Conservation (phyloP, 2,329 filamentous ascomycete species). For the Ilyonectria mors-panacis region DNA sequence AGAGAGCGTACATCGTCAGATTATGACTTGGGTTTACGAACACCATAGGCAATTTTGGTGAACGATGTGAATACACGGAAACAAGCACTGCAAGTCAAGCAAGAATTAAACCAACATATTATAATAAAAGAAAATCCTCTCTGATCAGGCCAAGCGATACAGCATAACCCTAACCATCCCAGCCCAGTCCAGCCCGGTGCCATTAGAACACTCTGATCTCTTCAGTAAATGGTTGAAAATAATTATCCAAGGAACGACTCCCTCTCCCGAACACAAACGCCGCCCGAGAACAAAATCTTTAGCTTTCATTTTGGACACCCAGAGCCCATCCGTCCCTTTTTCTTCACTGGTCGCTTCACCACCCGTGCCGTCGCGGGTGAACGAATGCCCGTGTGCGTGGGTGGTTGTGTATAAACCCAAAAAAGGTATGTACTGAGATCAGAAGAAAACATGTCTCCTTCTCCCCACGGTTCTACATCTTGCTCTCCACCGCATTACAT, state of each 20-base stretch:
- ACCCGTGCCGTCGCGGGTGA: background rate
- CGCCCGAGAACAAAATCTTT: conserved; percentile 32
- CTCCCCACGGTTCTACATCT: conserved; percentile 14
- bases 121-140: conserved; percentile 23
- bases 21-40: conserved; percentile 13
- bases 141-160: conserved; percentile 24
- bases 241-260: conserved; percentile 45
- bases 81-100: background rate
- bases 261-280: conserved; percentile 45
- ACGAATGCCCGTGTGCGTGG: background rate
- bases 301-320: conserved; percentile 41
- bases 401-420: conserved; percentile 13
- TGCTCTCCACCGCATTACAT: conserved; percentile 72
- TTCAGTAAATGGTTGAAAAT: conserved; percentile 41
- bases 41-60: conserved; percentile 6
- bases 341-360: conserved; percentile 3
- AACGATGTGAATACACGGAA: conserved; percentile 13
- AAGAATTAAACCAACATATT: conserved; percentile 18
- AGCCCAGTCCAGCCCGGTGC: conserved; percentile 33
- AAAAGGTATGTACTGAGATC: conserved; percentile 41
- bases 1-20: conserved; percentile 11
- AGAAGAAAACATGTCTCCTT: conserved; percentile 29
- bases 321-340: conserved; percentile 15
- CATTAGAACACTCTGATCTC: conserved; percentile 41
- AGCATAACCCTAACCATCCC: conserved; percentile 25